phyloP scores from a whole-genome alignment of 1,284 basidiomycete species.

The Sporisorium scitamineum region DNA sequence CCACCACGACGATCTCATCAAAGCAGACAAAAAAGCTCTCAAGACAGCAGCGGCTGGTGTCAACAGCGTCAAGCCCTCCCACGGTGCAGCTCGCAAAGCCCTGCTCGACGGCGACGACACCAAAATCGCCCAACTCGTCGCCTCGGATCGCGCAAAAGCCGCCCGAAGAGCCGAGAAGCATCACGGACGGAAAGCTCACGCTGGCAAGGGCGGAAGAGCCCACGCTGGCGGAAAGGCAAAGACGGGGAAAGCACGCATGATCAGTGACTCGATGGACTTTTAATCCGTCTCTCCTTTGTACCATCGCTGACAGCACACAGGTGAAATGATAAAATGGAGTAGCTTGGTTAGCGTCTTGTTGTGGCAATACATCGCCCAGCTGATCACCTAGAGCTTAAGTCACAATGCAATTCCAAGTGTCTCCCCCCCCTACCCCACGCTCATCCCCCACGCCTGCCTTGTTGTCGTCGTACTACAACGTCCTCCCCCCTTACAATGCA shows the following conservation, averaged over 20 bases:
- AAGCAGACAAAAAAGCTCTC: constrained; percentile 15
- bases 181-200: constrained; percentile 52
- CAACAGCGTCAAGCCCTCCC: constrained; percentile 70
- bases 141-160: constrained; percentile 49
- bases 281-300: no score
- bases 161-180: constrained; percentile 51
- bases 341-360: no score
- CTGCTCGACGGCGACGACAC: constrained; percentile 33
- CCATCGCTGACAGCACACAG: no score
- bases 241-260: constrained; percentile 46
- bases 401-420: no score
- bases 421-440: no score
- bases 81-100: constrained; percentile 41
- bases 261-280: constrained; percentile 49
- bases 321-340: no score
- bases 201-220: constrained; percentile 58
- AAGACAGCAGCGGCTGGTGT: constrained; percentile 82
- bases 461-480: no score
- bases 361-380: no score
- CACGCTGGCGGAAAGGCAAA: constrained; percentile 77
- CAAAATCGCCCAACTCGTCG: constrained; percentile 53
- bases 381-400: no score
- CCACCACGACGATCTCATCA: constrained; percentile 76
- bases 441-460: no score
- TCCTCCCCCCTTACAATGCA: no score